Percentiles rank a stretch among this genome's conserved stretches.
phyloP scores from a whole-genome alignment of 1,284 basidiomycete species.

The Kalmanozyma brasiliensis region DNA sequence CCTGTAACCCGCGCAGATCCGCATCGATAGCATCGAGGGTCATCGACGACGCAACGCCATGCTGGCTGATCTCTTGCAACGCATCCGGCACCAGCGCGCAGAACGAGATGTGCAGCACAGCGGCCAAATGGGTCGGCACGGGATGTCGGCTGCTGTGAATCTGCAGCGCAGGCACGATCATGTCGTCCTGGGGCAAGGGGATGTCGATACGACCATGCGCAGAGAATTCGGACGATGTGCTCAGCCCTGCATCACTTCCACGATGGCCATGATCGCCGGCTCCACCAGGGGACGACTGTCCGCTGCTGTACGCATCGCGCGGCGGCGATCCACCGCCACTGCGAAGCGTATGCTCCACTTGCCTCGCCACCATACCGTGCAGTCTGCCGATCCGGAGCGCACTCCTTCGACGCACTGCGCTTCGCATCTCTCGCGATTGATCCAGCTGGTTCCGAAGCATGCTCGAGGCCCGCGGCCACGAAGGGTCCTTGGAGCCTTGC shows the following conservation, averaged over 20 bases:
- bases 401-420: constrained; percentile 25
- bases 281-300: constrained; percentile 14
- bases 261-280: constrained; percentile 17
- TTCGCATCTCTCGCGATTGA: constrained; percentile 24
- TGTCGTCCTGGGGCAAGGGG: constrained; percentile 37
- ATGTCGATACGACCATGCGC: constrained; percentile 18
- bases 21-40: constrained; percentile 42
- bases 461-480: constrained; percentile 30
- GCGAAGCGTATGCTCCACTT: constrained; percentile 30
- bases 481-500: constrained; percentile 27
- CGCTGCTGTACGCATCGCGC: constrained; percentile 9
- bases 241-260: constrained; percentile 24
- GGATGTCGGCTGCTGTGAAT: constrained; percentile 49
- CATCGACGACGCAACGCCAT: constrained; percentile 27
- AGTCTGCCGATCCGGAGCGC: constrained; percentile 32
- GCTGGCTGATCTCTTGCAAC: constrained; percentile 41
- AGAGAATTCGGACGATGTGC: constrained; percentile 5
- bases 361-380: constrained; percentile 22
- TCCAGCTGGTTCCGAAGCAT: constrained; percentile 27
- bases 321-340: constrained; percentile 22
- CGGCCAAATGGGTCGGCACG: constrained; percentile 34
- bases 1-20: constrained; percentile 32
- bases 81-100: constrained; percentile 47
- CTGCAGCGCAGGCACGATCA: constrained; percentile 48
- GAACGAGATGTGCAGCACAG: constrained; percentile 38